A percentile compares a stretch with the other conserved stretches of the same genome.
These are phyloP conservation scores for Pythium aphanidermatum DNA, from an alignment of 352 stramenopile species.

Conservation along the genomic window DNA sequence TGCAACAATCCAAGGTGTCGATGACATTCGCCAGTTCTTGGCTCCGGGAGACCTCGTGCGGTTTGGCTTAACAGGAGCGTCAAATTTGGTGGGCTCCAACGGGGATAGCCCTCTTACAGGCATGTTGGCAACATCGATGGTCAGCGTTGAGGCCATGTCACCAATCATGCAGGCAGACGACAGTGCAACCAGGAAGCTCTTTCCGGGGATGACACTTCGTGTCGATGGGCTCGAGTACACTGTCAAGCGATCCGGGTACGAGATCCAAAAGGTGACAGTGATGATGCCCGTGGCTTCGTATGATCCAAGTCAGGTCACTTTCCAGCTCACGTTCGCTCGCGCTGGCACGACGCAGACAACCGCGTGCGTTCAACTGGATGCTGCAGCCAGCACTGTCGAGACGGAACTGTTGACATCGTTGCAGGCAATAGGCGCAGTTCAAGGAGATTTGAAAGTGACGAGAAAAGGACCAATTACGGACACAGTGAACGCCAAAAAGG, in stretches of 20 bases:
- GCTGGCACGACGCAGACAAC: slow-evolving; percentile 25
- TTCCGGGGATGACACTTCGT: slow-evolving; percentile 77
- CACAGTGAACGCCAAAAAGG: slow-evolving; percentile 21
- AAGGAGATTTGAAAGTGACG: slow-evolving; percentile 56
- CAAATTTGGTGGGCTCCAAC: slow-evolving; percentile 52
- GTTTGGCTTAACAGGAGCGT: slow-evolving; percentile 34
- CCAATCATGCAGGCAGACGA: slow-evolving; percentile 33
- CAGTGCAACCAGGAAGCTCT: slow-evolving; percentile 49
- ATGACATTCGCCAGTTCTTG: slow-evolving; percentile 60
- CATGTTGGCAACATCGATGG: slow-evolving; percentile 36
- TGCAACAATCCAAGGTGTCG: slow-evolving; percentile 40
- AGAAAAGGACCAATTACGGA: slow-evolving; percentile 26
- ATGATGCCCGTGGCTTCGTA: slow-evolving; percentile 28
- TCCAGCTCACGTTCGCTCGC: slow-evolving; percentile 39
- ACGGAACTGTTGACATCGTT: slow-evolving; percentile 21
- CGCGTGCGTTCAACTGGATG: slow-evolving; percentile 36
- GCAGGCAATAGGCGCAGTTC: slow-evolving; percentile 18
- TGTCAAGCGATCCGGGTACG: slow-evolving; percentile 82
- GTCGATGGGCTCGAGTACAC: slow-evolving; percentile 86
- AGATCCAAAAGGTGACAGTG: slow-evolving; percentile 81
- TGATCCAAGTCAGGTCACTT: slow-evolving; percentile 21
- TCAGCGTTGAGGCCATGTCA: slow-evolving; percentile 36
- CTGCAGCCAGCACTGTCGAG: slow-evolving; percentile 16
- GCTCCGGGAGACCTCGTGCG: slow-evolving; percentile 59
- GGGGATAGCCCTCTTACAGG: slow-evolving; percentile 57